A percentile compares a stretch with the other conserved stretches of the same genome.
These are phyloP conservation scores for Coleophoma eucalyptorum DNA, from an alignment of 2,329 filamentous ascomycete genomes.

Conservation along the genomic window DNA sequence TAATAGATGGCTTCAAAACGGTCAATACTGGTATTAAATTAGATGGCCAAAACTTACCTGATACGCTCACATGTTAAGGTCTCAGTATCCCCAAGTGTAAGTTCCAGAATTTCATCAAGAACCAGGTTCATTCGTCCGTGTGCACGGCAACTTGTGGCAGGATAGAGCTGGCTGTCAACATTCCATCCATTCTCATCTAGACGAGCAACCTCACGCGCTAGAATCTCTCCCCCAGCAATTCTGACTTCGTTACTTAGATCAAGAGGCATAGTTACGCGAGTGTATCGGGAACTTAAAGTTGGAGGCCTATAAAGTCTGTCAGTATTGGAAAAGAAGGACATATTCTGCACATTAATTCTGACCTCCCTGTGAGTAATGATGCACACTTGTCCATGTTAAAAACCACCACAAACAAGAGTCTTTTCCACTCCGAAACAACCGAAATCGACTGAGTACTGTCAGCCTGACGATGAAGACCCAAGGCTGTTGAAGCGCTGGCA, in stretches of 20 bases:
- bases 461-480: constrained; percentile 22
- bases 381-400: constrained; percentile 45
- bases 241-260: constrained; percentile 50
- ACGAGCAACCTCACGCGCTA: constrained; percentile 31
- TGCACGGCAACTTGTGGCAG: constrained; percentile 41
- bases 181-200: constrained; percentile 52
- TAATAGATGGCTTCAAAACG: constrained; percentile 12
- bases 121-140: constrained; percentile 44
- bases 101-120: constrained; percentile 55
- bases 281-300: constrained; percentile 47
- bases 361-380: constrained; percentile 44
- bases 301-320: constrained; percentile 37
- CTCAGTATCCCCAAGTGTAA: constrained; percentile 33
- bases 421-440: constrained; percentile 31
- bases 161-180: constrained; percentile 35
- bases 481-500: constrained; percentile 25
- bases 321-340: neutral
- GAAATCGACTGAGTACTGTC: constrained; percentile 16
- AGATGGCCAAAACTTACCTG: constrained; percentile 8
- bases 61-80: constrained; percentile 16
- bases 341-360: neutral
- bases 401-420: constrained; percentile 30
- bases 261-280: constrained; percentile 47
- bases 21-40: neutral
- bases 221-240: constrained; percentile 34